Percentiles rank a stretch among this genome's conserved stretches.
These are phyloP conservation scores for Peronospora destructor DNA, from an alignment of 352 stramenopile genomes.

Conservation along the genomic window DNA sequence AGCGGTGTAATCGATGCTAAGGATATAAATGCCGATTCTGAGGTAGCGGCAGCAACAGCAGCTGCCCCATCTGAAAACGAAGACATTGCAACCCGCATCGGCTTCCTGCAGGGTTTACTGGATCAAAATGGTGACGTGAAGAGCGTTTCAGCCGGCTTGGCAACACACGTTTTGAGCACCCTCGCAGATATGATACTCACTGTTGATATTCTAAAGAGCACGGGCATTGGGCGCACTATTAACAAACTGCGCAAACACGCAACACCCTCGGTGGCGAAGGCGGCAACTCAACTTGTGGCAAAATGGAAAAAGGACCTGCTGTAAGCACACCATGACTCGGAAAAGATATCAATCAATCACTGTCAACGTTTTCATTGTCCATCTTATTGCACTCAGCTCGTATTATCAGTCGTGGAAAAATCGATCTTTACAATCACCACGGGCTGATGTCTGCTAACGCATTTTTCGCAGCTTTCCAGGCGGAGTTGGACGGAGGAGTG, in stretches of 20 bases:
- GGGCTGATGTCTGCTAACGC: conserved; percentile 62
- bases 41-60: conserved; percentile 22
- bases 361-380: conserved; percentile 5
- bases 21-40: conserved; percentile 6
- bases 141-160: conserved; percentile 54
- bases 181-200: conserved; percentile 63
- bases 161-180: conserved; percentile 61
- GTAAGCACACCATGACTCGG: conserved; percentile 20
- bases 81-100: conserved; percentile 56
- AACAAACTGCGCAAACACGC: conserved; percentile 84
- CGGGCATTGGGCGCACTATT: conserved; percentile 72
- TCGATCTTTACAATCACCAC: conserved; percentile 35
- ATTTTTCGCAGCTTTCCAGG: conserved; percentile 49
- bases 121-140: conserved; percentile 76
- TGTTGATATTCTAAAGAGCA: conserved; percentile 81
- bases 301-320: conserved; percentile 85
- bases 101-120: conserved; percentile 65
- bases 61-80: conserved; percentile 23
- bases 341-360: conserved; percentile 4
- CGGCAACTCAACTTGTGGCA: conserved; percentile 59
- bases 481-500: conserved; percentile 15
- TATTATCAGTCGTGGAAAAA: not conserved
- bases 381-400: not conserved
- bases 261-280: conserved; percentile 51
- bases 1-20: conserved; percentile 1